Base-by-base conservation (phyloP, 1,284 basidiomycete species). In the Uromyces viciae-fabae region DNA sequence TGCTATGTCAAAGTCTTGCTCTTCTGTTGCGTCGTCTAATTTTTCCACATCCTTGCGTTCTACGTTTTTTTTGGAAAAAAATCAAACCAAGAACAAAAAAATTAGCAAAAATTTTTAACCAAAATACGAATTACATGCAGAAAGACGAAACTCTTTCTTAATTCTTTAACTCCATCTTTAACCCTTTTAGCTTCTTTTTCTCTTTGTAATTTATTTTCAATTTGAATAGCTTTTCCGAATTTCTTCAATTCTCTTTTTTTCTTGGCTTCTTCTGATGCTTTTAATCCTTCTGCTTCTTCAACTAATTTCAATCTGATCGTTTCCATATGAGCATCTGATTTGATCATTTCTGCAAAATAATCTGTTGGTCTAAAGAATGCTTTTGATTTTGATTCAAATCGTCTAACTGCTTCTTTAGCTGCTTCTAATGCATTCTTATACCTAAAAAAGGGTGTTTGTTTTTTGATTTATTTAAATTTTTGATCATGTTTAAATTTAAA, bases 291-390 rank as follows among this genome's bases (percentile, higher is more conserved):
- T 11, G 69, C 78, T 86, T 99, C 96, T 86, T 98, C 93, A 36
- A 99, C 89, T 43, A 98, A 88, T 43, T 92, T 91, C 84, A 95
- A 92, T 73, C 97, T 92, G 84, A 99, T 94, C 69, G 94, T 91
- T 86, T 98, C 95, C 97, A 99, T 99, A 87, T 99, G 97, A 31
- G 93, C 89, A 85, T 99, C 97, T 36, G 92, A 92, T 88, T 99
- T 99, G 84, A 98, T 92, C 96, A 99, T 99, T 88, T 99, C 96
- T 28, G 96, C 96, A 84, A 98, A 99, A 87, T 95, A 99, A 87
- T 99, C 97, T 0, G 90, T 84, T 0, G 96, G 96, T n/a, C 97
- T 92, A 14, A 92, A 92, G 87, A 98, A 99, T 60, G 87, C 87
- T 64, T 90, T 89, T 83, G 92, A 90, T 84, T 92, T 91, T 43